Base-by-base conservation (phyloP, 345 rosid genomes). In the Pelargonium nanum region DNA sequence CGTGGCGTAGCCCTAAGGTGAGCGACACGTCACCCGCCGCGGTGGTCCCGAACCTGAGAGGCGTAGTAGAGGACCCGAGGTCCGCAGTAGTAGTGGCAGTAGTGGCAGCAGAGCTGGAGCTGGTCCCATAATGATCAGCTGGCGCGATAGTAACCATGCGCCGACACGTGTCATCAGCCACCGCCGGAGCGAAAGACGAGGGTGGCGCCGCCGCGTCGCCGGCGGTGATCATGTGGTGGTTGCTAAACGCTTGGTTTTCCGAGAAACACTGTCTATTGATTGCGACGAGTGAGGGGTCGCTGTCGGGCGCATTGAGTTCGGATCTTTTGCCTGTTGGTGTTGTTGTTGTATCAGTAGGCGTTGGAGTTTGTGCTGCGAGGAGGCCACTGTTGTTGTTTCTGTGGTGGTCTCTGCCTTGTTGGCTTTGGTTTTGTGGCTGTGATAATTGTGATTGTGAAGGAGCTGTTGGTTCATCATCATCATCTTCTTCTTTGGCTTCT, bases 1-100 rank as follows among this genome's bases (percentile, higher is more conserved):
- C 79, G 61, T 92, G 98, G 66, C 89, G 96, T 64, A 92, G 73
- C 80, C 98, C 98, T 73, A 92, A 78, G 26, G 98, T 92, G 70
- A 92, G 91, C 19, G 98, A 92, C 54, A 92, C 96, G 60, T 89
- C 93, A 24, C 96, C 93, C 15, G 79, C 71, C 15, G 88, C 32
- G 2, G 75, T 77, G 71, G 91, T 77, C 81, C 96, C 98, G 53
- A 85, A 83, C 72, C 96, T 79, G 40, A 86, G 78, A 32, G 81
- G 75, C 12, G 83, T 68, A n/a, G n/a, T n/a, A n/a, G n/a, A n/a
- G 6, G 85, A 69, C 4, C 81, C 78, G 26, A 72, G 72, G 64
- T 78, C 81, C 32, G 64, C 73, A n/a, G n/a, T 15, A 5, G 45
- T 5, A 5, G 45, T 34, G 45, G 45, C 45, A 34, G 45, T 9